These are phyloP conservation scores for Hypoxylon fragiforme DNA, from an alignment of 495 filamentous ascomycete genomes.

Conservation along the genomic window DNA sequence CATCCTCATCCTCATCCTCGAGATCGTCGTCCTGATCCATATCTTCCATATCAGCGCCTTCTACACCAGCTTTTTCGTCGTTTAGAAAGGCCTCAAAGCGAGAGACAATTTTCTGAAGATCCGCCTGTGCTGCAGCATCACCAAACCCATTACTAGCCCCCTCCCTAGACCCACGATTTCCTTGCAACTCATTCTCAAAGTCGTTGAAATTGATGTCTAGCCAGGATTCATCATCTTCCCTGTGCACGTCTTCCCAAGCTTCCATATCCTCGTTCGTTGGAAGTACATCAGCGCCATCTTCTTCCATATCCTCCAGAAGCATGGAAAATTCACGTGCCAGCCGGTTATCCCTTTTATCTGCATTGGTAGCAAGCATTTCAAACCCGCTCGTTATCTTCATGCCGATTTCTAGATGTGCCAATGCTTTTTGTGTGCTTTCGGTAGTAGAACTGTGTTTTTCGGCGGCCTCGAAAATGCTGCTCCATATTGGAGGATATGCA, in stretches of 20 bases:
- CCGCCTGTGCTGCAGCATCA: constrained; percentile 77
- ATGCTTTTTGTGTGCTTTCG: constrained; percentile 38
- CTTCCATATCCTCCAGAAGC: constrained; percentile 70
- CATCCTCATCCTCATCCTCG: constrained; percentile 54
- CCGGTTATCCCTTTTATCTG: constrained; percentile 65
- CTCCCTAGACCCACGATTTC: constrained; percentile 28
- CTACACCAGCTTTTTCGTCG: constrained; percentile 76
- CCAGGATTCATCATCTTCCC: constrained; percentile 86
- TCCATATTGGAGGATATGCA: constrained; percentile 66
- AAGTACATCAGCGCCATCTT: constrained; percentile 58
- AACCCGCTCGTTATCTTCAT: constrained; percentile 91
- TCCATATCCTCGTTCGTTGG: constrained; percentile 75
- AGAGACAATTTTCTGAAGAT: constrained; percentile 85
- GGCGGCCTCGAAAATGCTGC: constrained; percentile 33
- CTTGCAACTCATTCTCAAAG: constrained; percentile 75
- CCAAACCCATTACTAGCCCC: constrained; percentile 60
- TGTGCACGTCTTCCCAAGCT: constrained; percentile 61
- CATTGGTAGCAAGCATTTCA: constrained; percentile 78
- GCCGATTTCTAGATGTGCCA: constrained; percentile 67
- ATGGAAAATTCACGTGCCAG: constrained; percentile 72
- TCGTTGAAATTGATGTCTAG: constrained; percentile 88
- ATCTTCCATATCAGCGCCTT: constrained; percentile 77
- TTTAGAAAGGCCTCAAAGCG: constrained; percentile 92
- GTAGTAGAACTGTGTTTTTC: constrained; percentile 15
- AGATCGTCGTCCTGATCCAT: constrained; percentile 70